Evolutionary conservation across 345 rosid genomes (phyloP), one percentile per base, ranked within the genome.

Genomic region (Anastatica hierochuntica): DNA sequence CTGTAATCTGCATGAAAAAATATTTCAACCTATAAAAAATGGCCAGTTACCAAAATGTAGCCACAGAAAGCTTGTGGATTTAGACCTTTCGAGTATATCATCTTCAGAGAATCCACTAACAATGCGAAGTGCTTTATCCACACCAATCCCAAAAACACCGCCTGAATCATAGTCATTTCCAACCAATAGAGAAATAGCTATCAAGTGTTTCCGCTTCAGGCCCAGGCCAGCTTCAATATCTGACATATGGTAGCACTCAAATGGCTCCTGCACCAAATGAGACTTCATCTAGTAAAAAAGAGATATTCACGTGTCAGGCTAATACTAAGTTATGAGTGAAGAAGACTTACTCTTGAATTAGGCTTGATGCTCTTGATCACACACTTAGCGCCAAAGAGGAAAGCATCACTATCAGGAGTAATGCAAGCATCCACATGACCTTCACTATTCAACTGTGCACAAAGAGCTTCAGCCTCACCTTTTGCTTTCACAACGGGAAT

Each of bases 391-490:
- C 95, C 95, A 70, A 68, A 92, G 31, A 92, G 90, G 68, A 92
- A 88, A 14, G 95, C 90, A 73, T 92, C 98, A 52, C 94, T 85
- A 41, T 88, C 98, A 64, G 90, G 74, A 7, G 97, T 88, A 52
- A 92, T 78, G 74, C 97, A 92, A 46, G 95, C 94, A 77, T 81
- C 88, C 2, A 92, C 98, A 65, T 38, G 63, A 40, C 97, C 97
- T 63, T 78, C 72, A 10, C 43, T 56, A 56, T 88, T 92, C 58
- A 92, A 63, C 72, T 85, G 94, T 4, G 94, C 95, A 60, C 95
- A 92, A 52, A 85, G 71, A 14, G 90, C 98, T 71, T 92, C 96
- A 67, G 96, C 98, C 73, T 92, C 98, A 23, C 94, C 90, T 18
- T 70, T 75, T 6, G 95, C 94, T 63, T 68, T 71, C 9, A 88